Base-by-base conservation (phyloP, 352 stramenopile species). In the Pythium folliculosum region DNA sequence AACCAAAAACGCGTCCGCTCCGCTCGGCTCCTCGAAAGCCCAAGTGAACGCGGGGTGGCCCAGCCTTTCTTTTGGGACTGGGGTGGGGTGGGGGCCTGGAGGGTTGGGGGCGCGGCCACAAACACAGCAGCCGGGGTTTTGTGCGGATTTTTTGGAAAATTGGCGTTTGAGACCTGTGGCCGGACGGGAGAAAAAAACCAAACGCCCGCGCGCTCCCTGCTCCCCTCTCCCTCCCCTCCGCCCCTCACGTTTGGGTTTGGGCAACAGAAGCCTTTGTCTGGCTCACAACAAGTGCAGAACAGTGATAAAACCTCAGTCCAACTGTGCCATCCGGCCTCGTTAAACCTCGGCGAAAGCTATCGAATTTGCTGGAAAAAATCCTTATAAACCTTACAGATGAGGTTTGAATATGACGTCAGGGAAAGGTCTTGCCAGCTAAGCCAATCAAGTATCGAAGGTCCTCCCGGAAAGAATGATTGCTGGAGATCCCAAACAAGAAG, bases 141-240 rank as follows among this genome's bases (percentile, higher is more conserved):
- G 56, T 62, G 65, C 58, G 37, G 65, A 71, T 70, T 71, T 71
- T 71, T 71, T 71, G 65, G 58, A 72, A 67, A 67, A 72, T 64
- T 67, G 65, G 58, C 23, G 50, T 72, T 72, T 72, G 65, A 67
- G 64, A 55, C 23, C 54, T 64, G 64, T 19, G 64, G 40, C 16
- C 5, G 47, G 17, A 2, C 23, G 25, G 35, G 54, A 72, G 59
- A 64, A 58, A 66, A 64, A 66, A 60, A 16, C 57, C 21, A 63
- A 62, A 38, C 49, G 35, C 48, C 37, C 40, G 27, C 43, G 43
- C 43, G 21, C 56, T n/a, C 40, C 16, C 52, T 51, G 59, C 44
- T 19, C 19, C 56, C 4, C 44, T 13, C 17, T 19, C 63, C 49
- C 47, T 63, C 32, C 63, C 40, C 52, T 55, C 51, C 61, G 48